Conservation (phyloP, 257 asterid genomes). For the Nicotiana noctiflora region DNA sequence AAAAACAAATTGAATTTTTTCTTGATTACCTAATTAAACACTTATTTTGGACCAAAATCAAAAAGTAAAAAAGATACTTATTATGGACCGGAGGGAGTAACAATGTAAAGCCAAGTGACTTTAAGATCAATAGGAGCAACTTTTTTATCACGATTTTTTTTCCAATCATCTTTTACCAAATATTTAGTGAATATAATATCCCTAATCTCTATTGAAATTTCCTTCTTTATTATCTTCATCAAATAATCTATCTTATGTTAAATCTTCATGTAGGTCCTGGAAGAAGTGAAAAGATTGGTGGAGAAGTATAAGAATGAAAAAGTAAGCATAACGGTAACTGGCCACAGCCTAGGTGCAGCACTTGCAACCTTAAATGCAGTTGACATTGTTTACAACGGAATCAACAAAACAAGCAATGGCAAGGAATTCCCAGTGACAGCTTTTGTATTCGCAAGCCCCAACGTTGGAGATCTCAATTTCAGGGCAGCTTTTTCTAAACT, state of each 20-base stretch:
- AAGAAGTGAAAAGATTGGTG: constrained; percentile 52
- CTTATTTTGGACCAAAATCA: no score
- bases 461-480: constrained; percentile 49
- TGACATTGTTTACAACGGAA: constrained; percentile 50
- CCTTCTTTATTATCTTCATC: not conserved
- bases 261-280: constrained; percentile 34
- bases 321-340: constrained; percentile 63
- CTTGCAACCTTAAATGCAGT: constrained; percentile 56
- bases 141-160: not conserved
- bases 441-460: constrained; percentile 58
- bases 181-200: not conserved
- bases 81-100: no score
- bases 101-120: not conserved
- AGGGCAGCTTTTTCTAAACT: constrained; percentile 12
- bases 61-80: no score
- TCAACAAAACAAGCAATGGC: constrained; percentile 41
- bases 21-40: no score
- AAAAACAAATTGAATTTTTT: no score
- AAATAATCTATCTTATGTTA: not conserved
- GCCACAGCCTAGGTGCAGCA: constrained; percentile 85
- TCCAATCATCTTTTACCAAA: not conserved
- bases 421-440: constrained; percentile 58
- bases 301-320: constrained; percentile 57
- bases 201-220: not conserved
- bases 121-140: not conserved